Percentiles rank a stretch among this genome's conserved stretches.
These are phyloP conservation scores for Domatiomyces catenatus DNA, from an alignment of 2,329 filamentous ascomycete species.

Conservation along the genomic window DNA sequence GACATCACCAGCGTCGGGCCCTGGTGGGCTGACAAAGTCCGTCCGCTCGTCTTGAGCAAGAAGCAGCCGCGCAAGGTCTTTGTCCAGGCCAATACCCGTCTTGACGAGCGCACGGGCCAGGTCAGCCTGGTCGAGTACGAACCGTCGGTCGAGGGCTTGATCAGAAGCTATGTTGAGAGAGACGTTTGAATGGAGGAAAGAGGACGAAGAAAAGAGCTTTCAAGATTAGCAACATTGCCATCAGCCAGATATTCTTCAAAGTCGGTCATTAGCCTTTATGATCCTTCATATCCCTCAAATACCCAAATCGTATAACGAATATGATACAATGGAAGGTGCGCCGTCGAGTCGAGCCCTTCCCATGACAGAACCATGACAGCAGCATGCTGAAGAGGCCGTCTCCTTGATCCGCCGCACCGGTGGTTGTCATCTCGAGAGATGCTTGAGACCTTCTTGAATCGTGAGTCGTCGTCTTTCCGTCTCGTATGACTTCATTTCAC, in stretches of 20 bases:
- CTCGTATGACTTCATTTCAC: neutral
- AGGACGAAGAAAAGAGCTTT: no score
- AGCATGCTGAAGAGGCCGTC: neutral
- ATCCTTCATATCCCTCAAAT: neutral
- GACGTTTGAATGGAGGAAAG: slow-evolving; percentile 20
- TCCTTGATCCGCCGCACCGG: neutral
- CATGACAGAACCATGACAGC: neutral
- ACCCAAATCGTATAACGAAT: neutral
- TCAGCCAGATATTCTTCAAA: neutral
- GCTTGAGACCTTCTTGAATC: neutral
- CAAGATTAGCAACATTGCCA: no score
- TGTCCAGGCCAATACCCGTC: slow-evolving; percentile 77
- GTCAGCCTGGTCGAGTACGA: slow-evolving; percentile 77
- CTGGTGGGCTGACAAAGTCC: slow-evolving; percentile 69
- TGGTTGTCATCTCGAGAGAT: neutral
- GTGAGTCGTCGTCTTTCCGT: neutral
- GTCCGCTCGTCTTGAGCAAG: slow-evolving; percentile 44
- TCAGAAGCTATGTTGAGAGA: slow-evolving; percentile 62
- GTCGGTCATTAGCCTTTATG: neutral
- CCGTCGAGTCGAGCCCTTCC: neutral
- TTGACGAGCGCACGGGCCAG: slow-evolving; percentile 52
- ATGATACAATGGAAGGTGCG: neutral
- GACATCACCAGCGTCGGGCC: slow-evolving; percentile 70
- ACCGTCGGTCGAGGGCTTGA: slow-evolving; percentile 61
- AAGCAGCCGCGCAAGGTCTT: slow-evolving; percentile 57